These are phyloP conservation scores for Tuber borchii DNA, from an alignment of 495 filamentous ascomycete genomes.

Conservation along the genomic window DNA sequence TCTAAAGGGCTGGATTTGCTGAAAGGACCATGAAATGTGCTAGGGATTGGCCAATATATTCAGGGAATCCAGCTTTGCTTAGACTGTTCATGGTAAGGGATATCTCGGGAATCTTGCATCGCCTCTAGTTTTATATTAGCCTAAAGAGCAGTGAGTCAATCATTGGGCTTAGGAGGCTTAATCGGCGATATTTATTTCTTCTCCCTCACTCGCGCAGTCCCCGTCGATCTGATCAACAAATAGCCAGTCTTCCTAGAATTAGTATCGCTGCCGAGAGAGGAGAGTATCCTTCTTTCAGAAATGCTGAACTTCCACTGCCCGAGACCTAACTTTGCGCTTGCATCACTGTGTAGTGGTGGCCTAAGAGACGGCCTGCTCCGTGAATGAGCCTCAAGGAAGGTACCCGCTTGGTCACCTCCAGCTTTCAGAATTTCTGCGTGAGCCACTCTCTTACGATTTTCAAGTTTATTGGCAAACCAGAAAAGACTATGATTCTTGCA, in stretches of 20 bases:
- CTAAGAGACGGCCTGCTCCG: conserved; percentile 91
- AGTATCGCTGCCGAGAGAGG: conserved; percentile 78
- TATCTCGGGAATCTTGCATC: conserved; percentile 62
- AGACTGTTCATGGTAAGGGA: conserved; percentile 61
- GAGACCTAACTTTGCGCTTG: conserved; percentile 81
- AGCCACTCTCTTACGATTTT: conserved; percentile 82
- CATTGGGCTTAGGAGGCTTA: conserved; percentile 92
- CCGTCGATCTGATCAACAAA: conserved; percentile 88
- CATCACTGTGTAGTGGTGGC: conserved; percentile 95
- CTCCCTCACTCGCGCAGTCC: conserved; percentile 81
- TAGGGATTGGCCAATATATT: conserved; percentile 73
- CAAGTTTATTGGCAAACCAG: conserved; percentile 83
- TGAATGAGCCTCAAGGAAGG: conserved; percentile 88
- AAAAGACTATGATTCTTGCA: conserved; percentile 96
- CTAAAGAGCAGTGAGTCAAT: conserved; percentile 89
- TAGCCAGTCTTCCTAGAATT: conserved; percentile 88
- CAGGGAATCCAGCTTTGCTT: conserved; percentile 60
- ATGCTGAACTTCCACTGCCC: conserved; percentile 89
- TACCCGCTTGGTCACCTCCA: conserved; percentile 75
- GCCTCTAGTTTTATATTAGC: conserved; percentile 90
- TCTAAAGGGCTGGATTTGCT: conserved; percentile 90
- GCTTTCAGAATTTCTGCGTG: conserved; percentile 83
- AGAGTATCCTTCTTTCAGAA: conserved; percentile 96
- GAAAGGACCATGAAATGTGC: conserved; percentile 85
- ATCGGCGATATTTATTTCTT: conserved; percentile 84